These are phyloP conservation scores for Fusarium kyushuense DNA, from an alignment of 2,329 filamentous ascomycete species.

Conservation along the genomic window DNA sequence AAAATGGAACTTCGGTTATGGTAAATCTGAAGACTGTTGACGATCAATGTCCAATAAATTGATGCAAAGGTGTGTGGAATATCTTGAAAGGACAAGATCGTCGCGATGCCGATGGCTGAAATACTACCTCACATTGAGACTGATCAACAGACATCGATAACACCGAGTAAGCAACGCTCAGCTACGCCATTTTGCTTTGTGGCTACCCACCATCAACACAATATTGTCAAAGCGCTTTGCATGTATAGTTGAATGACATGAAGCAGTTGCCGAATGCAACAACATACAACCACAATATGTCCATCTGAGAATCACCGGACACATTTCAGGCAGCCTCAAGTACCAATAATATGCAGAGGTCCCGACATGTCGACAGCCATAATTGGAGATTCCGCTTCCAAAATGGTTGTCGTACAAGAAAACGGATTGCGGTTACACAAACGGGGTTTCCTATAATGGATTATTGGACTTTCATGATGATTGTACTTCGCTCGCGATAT, in stretches of 20 bases:
- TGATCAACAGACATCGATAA: not conserved
- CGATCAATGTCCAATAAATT: not conserved
- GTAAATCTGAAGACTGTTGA: not conserved
- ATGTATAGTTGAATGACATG: not conserved
- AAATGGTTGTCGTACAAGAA: not conserved
- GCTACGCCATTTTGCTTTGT: not conserved
- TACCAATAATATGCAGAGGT: not conserved
- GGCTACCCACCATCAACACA: not conserved
- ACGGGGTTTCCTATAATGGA: not conserved
- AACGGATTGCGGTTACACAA: rapidly evolving
- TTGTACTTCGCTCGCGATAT: not conserved
- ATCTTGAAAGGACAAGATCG: not conserved
- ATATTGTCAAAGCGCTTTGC: not conserved
- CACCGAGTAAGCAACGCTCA: not conserved
- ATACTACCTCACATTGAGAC: not conserved
- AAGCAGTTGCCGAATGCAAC: not conserved
- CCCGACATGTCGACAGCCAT: not conserved
- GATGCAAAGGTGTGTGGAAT: not conserved
- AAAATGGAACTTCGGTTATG: not conserved
- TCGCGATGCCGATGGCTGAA: not conserved
- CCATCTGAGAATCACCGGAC: not conserved
- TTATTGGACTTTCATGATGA: not conserved
- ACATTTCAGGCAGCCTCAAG: not conserved
- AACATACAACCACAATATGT: not conserved
- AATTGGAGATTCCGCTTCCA: too few species aligned